Base-by-base conservation (phyloP, 345 rosid genomes). In the Cardamine chenopodiifolia region DNA sequence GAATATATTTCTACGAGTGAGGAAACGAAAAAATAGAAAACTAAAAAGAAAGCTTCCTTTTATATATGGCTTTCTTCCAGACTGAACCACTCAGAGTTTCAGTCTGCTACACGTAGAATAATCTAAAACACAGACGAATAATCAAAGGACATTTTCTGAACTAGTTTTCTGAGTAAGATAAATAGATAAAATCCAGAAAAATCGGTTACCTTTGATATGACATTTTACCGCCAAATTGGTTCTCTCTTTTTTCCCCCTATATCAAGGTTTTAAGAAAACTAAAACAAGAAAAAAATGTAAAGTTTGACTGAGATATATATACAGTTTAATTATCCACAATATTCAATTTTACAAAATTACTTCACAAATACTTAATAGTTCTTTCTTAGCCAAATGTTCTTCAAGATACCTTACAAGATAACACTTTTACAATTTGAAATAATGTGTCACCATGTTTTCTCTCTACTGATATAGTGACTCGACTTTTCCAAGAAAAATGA, bases 131-230 rank as follows among this genome's bases (percentile, higher is more conserved):
- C 49, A 54, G 29, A 70, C 32, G 80, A 70, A 76, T 70, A 70
- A 26, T 76, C 75, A 44, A 26, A 49, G 34, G 48, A 47, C 66
- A 65, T 49, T 31, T 73, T 64, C 22, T 55, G 57, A 7, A 52
- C 15, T 28, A 73, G 48, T 44, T 64, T 62, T 44, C 35, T 20
- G 55, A 66, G 31, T 35, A 35, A 56, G 62, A 47, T 25, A 55
- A 34, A 73, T 22, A 23, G 17, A 6, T 1, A 50, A 66, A 54
- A 50, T 7, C 13, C 22, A 68, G 7, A 48, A 40, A 64, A 73
- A 72, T 81, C 81, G 68, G 81, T 79, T 56, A 69, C 64, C 58
- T 77, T 68, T 79, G 66, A 76, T 81, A 65, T 81, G 81, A 85
- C 79, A 60, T 22, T 48, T 81, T 76, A 57, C 86, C 71, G 75